Conservation (phyloP, 1,284 basidiomycete species). For the Papiliotrema flavescens region DNA sequence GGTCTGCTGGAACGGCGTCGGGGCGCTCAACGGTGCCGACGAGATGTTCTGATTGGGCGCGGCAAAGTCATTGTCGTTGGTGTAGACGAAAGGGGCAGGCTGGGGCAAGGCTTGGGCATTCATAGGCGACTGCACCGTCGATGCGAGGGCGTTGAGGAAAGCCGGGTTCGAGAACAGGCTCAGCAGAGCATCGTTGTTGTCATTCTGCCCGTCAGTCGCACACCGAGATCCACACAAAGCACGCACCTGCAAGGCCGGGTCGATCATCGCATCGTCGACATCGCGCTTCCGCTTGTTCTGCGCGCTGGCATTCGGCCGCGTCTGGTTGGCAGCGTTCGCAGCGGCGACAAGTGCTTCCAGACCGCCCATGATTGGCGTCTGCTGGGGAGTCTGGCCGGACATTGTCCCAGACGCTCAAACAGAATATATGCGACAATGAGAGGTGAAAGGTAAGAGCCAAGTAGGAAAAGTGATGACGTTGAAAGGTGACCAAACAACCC, state of each 20-base stretch:
- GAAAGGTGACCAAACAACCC: background rate
- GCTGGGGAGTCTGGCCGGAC: background rate
- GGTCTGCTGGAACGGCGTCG: conserved; percentile 12
- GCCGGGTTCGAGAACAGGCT: conserved; percentile 1
- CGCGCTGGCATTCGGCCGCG: background rate
- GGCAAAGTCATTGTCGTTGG: background rate
- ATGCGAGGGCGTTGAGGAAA: conserved; percentile 4
- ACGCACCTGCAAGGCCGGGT: background rate
- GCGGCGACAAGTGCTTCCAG: conserved; percentile 7
- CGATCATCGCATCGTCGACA: background rate
- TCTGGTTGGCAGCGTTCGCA: conserved; percentile 4
- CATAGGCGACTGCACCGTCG: background rate
- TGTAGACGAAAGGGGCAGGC: background rate
- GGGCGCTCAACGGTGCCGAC: background rate
- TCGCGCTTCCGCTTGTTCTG: background rate
- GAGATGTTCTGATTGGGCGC: background rate
- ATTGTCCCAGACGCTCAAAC: background rate
- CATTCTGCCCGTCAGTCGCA: background rate
- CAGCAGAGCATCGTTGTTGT: background rate
- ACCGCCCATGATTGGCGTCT: background rate
- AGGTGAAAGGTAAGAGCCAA: background rate
- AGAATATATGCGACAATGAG: too few relatives aligned
- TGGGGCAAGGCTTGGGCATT: background rate
- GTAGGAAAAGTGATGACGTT: conserved; percentile 2
- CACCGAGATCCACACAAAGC: background rate